Evolutionary conservation across 2,329 filamentous ascomycete species (phyloP).

Genomic region (Hysterium pulicare): DNA sequence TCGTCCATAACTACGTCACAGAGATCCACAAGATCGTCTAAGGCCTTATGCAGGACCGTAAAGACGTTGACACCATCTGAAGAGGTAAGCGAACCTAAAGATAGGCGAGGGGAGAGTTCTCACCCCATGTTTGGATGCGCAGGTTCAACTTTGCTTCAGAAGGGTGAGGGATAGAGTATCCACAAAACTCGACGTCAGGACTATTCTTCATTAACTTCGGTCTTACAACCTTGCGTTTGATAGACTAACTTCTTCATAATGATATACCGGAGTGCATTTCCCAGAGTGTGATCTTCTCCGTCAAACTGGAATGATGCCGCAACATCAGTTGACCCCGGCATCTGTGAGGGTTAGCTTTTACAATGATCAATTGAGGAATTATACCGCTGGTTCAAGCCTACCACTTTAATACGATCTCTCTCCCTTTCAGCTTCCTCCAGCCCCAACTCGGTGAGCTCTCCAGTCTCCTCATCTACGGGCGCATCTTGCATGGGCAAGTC

Average conservation of each 20-base stretch:
- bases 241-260: slow-evolving; percentile 93
- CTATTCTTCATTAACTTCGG: slow-evolving; percentile 45
- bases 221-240: neutral
- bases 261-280: slow-evolving; percentile 88
- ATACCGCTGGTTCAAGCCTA: too few species aligned
- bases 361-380: too few species aligned
- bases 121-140: slow-evolving; percentile 94
- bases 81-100: neutral
- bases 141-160: slow-evolving; percentile 96
- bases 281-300: slow-evolving; percentile 90
- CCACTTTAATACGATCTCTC: slow-evolving; percentile 45
- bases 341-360: too few species aligned
- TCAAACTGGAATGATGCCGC: slow-evolving; percentile 94
- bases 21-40: slow-evolving; percentile 82
- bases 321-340: slow-evolving; percentile 77
- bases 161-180: slow-evolving; percentile 95
- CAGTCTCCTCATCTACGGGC: slow-evolving; percentile 30
- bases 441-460: slow-evolving; percentile 49
- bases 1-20: slow-evolving; percentile 94
- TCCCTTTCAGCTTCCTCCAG: slow-evolving; percentile 45
- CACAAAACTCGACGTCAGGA: slow-evolving; percentile 95
- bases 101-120: slow-evolving; percentile 2
- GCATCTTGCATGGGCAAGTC: slow-evolving; percentile 34
- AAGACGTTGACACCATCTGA: slow-evolving; percentile 75
- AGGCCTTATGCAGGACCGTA: slow-evolving; percentile 83